Conservation (phyloP, 176 grass and related monocot species). For the Aechmea fasciata region DNA sequence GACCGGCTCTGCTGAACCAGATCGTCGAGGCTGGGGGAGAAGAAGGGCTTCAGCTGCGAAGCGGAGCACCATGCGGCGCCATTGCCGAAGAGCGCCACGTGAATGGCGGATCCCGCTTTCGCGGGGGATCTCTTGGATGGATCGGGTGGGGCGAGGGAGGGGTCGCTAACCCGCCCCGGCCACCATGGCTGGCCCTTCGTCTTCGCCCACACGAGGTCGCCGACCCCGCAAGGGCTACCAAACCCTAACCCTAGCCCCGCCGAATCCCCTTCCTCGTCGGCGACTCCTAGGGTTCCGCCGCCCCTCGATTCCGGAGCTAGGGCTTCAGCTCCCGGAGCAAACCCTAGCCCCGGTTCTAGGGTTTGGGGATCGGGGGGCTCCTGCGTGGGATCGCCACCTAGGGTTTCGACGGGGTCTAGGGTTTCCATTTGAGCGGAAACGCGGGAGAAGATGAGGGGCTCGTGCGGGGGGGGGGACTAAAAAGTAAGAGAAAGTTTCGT, state of each 20-base stretch:
- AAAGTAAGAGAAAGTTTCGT: background rate
- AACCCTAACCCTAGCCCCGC: background rate
- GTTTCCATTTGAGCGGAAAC: background rate
- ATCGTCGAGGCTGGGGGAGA: conserved; percentile 13
- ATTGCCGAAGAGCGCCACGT: conserved; percentile 18
- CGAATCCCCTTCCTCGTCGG: background rate
- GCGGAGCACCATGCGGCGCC: background rate
- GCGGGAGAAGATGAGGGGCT: background rate
- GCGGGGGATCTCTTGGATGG: background rate
- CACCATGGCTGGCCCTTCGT: conserved; percentile 34
- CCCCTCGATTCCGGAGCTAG: conserved; percentile 12
- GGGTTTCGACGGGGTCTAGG: conserved; percentile 1
- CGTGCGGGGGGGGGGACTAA: background rate
- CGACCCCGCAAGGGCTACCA: conserved; percentile 15
- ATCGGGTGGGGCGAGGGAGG: conserved; percentile 1
- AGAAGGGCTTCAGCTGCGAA: conserved; percentile 22
- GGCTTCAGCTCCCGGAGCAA: background rate
- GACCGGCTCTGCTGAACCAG: conserved; percentile 14
- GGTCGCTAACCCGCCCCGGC: conserved; percentile 33
- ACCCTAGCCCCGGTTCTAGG: background rate
- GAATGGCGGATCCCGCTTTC: background rate
- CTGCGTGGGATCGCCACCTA: background rate
- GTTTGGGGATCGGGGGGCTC: background rate
- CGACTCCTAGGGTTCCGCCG: background rate
- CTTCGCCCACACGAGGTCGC: conserved; percentile 64